These are phyloP conservation scores for Linnemannia elongata DNA, from an alignment of 192 early-diverging fungal genomes.

Conservation along the genomic window DNA sequence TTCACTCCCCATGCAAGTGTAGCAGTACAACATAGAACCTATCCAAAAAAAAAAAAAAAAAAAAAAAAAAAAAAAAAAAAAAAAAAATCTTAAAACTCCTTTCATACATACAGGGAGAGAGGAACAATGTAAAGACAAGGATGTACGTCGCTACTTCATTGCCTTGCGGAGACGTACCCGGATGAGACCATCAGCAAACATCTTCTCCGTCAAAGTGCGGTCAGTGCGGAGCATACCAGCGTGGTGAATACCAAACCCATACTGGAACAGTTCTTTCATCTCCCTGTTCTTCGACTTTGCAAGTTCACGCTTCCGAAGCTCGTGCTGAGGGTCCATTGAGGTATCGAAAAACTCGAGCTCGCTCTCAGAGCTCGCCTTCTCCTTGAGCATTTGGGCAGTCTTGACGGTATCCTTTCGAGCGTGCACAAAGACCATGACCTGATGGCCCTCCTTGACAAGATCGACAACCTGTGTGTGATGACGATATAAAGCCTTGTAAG, in stretches of 20 bases:
- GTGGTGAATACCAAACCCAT: slow-evolving; percentile 96
- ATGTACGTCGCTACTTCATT: neutral
- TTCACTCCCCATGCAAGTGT: slow-evolving; percentile 99
- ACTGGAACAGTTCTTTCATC: slow-evolving; percentile 85
- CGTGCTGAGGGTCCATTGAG: slow-evolving; percentile 64
- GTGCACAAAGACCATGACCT: slow-evolving; percentile 99
- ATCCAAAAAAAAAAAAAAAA: neutral
- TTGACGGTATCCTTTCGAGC: slow-evolving; percentile 98
- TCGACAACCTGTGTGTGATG: slow-evolving; percentile 60
- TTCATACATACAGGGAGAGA: neutral
- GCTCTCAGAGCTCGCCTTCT: slow-evolving; percentile 78
- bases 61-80: neutral
- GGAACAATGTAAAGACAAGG: neutral
- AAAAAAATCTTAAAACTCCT: neutral
- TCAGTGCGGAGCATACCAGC: slow-evolving; percentile 96
- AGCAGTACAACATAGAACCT: slow-evolving; percentile 95
- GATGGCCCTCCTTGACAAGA: slow-evolving; percentile 86
- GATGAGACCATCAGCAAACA: slow-evolving; percentile 90
- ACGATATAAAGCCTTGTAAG: neutral
- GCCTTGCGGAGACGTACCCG: slow-evolving; percentile 52
- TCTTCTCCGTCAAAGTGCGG: slow-evolving; percentile 85
- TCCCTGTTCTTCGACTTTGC: slow-evolving; percentile 85
- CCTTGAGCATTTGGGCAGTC: slow-evolving; percentile 85
- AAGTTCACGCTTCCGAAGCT: slow-evolving; percentile 70
- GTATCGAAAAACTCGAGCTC: slow-evolving; percentile 73